phyloP scores from a whole-genome alignment of 2,329 filamentous ascomycete genomes.

The Cyclaneusma minus region DNA sequence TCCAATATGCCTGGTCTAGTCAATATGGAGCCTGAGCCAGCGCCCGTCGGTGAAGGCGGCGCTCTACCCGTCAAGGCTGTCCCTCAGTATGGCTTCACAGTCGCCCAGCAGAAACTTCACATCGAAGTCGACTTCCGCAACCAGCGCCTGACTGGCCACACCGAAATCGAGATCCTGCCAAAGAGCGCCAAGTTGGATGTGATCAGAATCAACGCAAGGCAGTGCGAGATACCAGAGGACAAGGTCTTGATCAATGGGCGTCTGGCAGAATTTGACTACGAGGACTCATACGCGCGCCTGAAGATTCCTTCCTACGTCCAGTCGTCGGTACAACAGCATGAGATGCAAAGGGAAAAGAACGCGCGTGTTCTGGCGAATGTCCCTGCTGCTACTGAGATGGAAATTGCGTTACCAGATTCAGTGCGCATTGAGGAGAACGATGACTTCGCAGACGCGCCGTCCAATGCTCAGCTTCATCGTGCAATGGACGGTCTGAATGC shows the following conservation, averaged over 20 bases:
- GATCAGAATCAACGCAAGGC: conserved; percentile 44
- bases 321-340: conserved; percentile 59
- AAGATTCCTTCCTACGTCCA: conserved; percentile 43
- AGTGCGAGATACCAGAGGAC: conserved; percentile 39
- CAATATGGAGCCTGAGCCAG: background rate
- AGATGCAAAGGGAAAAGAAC: conserved; percentile 54
- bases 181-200: conserved; percentile 39
- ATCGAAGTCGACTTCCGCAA: conserved; percentile 77
- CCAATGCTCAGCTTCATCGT: conserved; percentile 26
- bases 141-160: conserved; percentile 60
- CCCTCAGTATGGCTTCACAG: conserved; percentile 21
- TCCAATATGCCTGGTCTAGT: background rate
- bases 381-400: conserved; percentile 37
- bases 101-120: conserved; percentile 76
- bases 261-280: conserved; percentile 17
- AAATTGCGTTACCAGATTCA: conserved; percentile 40
- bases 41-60: conserved; percentile 3
- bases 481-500: conserved; percentile 21
- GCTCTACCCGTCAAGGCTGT: too few relatives aligned
- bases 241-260: conserved; percentile 33
- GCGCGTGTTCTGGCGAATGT: conserved; percentile 17
- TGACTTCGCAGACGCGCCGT: conserved; percentile 30
- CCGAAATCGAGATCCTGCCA: conserved; percentile 58
- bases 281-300: conserved; percentile 53
- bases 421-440: conserved; percentile 47